Conservation (phyloP, 495 filamentous ascomycete species). For the Talaromyces wortmannii region DNA sequence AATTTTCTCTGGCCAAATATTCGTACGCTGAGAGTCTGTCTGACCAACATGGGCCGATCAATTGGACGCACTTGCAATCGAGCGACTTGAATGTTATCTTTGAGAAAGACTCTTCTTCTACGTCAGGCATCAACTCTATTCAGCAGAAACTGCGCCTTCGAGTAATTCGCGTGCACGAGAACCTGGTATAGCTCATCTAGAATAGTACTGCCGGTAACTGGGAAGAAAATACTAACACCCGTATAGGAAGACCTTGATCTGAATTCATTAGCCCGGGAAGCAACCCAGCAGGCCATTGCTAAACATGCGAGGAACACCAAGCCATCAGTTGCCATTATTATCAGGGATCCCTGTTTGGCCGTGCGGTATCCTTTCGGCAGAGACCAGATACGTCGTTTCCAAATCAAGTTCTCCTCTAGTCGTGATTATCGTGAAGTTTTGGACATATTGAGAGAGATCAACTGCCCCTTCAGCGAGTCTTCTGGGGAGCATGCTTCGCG, state of each 20-base stretch:
- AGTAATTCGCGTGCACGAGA: constrained; percentile 16
- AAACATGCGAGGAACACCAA: constrained; percentile 10
- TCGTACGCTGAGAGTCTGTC: constrained; percentile 30
- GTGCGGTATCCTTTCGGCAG: constrained; percentile 26
- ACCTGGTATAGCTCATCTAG: constrained; percentile 17
- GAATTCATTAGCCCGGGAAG: constrained; percentile 14
- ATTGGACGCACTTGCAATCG: constrained; percentile 32
- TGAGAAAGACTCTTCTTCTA: constrained; percentile 10
- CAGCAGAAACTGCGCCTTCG: constrained; percentile 14
- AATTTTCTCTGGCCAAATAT: constrained; percentile 31
- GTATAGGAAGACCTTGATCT: constrained; percentile 13
- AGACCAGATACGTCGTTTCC: constrained; percentile 29
- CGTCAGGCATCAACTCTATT: background rate
- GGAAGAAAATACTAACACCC: background rate
- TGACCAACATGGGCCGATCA: constrained; percentile 23
- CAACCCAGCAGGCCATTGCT: constrained; percentile 5
- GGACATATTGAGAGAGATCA: constrained; percentile 28
- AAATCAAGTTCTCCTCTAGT: constrained; percentile 32
- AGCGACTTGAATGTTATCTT: constrained; percentile 23
- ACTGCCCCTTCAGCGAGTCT: constrained; percentile 34
- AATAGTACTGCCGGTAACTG: too few relatives aligned
- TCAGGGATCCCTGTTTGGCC: constrained; percentile 37
- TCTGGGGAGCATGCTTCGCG: constrained; percentile 10
- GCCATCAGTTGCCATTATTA: constrained; percentile 27
- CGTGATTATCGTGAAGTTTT: constrained; percentile 31